phyloP scores from a whole-genome alignment of 2,329 filamentous ascomycete species.

The Bipolaris zeicola region DNA sequence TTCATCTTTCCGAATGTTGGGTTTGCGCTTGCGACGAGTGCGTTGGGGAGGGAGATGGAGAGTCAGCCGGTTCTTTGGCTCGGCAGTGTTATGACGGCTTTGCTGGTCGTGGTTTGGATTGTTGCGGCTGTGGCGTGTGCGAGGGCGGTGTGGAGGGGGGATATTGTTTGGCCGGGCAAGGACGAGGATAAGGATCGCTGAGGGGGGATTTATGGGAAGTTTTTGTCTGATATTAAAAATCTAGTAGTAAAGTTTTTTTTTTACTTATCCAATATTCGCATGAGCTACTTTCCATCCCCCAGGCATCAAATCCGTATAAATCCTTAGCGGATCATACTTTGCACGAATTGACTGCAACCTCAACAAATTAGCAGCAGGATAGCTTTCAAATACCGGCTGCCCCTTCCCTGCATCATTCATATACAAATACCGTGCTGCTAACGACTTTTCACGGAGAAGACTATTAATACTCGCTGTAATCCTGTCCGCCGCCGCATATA shows the following conservation, averaged over 20 bases:
- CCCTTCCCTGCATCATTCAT: conserved; percentile 37
- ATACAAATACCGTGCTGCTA: conserved; percentile 18
- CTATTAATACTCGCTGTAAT: conserved; percentile 18
- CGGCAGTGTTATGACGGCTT: conserved; percentile 55
- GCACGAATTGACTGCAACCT: conserved; percentile 35
- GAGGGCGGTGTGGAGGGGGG: conserved; percentile 55
- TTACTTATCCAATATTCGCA: not conserved
- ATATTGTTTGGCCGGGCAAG: conserved; percentile 61
- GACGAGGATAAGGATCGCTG: conserved; percentile 37
- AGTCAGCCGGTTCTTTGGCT: conserved; percentile 46
- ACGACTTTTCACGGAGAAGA: conserved; percentile 2
- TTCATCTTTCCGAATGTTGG: conserved; percentile 54
- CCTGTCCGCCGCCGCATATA: conserved; percentile 11
- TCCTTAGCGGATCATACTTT: conserved; percentile 38
- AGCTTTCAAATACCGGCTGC: conserved; percentile 34
- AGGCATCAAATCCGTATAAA: conserved; percentile 33
- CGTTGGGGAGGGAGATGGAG: conserved; percentile 40
- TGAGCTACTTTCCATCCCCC: conserved; percentile 31
- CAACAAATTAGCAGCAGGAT: conserved; percentile 36
- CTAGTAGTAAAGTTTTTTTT: too few species aligned
- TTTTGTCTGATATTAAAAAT: too few species aligned
- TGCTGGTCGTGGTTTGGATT: conserved; percentile 58
- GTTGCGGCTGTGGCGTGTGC: conserved; percentile 57
- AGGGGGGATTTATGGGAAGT: not conserved
- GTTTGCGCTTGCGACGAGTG: conserved; percentile 45